Conservation (phyloP, 2,329 filamentous ascomycete genomes). For the Chaetomiaceae sp. region DNA sequence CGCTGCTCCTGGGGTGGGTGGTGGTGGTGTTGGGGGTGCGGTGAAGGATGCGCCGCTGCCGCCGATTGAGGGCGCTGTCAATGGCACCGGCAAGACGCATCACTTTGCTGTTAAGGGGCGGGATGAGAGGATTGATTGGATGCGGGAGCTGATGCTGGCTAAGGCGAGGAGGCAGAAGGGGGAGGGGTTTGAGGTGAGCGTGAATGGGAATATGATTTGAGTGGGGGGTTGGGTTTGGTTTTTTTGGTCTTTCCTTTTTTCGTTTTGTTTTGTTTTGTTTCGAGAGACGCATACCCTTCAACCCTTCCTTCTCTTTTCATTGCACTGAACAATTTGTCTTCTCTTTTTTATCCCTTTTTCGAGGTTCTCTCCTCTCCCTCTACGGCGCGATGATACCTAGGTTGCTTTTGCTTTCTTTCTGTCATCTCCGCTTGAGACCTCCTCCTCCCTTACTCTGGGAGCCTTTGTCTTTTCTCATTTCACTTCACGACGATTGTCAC, state of each 20-base stretch:
- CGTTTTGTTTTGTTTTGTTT: not conserved
- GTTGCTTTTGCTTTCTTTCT: slow-evolving; percentile 21
- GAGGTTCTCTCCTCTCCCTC: slow-evolving; percentile 19
- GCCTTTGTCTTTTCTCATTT: not conserved
- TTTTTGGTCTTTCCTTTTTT: not conserved
- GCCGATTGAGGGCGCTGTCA: slow-evolving; percentile 39
- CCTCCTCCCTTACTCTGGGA: not conserved
- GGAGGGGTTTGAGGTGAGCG: slow-evolving; percentile 74
- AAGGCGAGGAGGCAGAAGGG: slow-evolving; percentile 82
- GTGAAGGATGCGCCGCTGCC: slow-evolving; percentile 10
- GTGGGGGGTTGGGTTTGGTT: not conserved
- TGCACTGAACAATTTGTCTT: not conserved
- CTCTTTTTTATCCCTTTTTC: slow-evolving; percentile 11
- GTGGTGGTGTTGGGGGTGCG: slow-evolving; percentile 3
- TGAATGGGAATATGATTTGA: slow-evolving; percentile 73
- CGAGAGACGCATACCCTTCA: no score
- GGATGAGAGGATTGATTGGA: slow-evolving; percentile 95
- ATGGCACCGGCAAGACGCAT: slow-evolving; percentile 74
- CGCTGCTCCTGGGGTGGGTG: slow-evolving; percentile 30
- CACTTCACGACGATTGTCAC: no score
- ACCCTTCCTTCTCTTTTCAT: not conserved
- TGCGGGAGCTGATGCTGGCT: slow-evolving; percentile 86
- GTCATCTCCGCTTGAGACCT: slow-evolving; percentile 19
- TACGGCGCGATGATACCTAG: slow-evolving; percentile 18
- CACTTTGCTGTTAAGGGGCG: slow-evolving; percentile 86